Evolutionary conservation across 306 rosid genomes (phyloP).

Genomic region (Cicer chorassanicum): DNA sequence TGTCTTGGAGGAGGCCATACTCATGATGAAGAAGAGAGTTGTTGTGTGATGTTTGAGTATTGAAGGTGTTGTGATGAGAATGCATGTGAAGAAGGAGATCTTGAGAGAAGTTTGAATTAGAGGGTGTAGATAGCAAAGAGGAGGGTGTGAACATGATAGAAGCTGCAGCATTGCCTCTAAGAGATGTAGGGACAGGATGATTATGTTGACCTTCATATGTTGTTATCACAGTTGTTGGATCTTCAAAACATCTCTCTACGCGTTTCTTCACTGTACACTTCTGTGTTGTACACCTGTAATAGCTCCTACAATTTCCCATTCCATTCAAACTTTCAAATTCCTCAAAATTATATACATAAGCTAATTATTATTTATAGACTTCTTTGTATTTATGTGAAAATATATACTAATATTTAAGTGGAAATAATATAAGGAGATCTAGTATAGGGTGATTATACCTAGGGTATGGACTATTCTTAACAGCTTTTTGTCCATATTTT

Average conservation of each 20-base stretch:
- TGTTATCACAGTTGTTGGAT: conserved; percentile 78
- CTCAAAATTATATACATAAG: no score
- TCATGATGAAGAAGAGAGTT: conserved; percentile 44
- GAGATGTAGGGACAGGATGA: conserved; percentile 80
- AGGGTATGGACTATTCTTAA: conserved; percentile 86
- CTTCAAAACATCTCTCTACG: conserved; percentile 77
- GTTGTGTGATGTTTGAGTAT: conserved; percentile 23
- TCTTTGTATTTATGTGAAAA: no score
- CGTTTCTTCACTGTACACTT: conserved; percentile 86
- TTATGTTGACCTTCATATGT: conserved; percentile 91
- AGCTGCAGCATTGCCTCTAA: conserved; percentile 66
- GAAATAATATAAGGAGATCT: neutral
- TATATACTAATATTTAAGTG: no score
- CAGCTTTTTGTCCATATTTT: conserved; percentile 89
- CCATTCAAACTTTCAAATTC: neutral
- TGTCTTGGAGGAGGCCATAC: conserved; percentile 77
- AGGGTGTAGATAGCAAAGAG: conserved; percentile 45
- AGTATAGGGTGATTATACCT: conserved; percentile 47
- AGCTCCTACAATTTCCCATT: conserved; percentile 58
- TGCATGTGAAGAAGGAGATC: conserved; percentile 50
- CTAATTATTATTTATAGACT: no score
- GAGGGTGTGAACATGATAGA: conserved; percentile 70
- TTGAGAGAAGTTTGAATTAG: conserved; percentile 53
- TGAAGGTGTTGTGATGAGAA: neutral
- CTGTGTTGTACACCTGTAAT: conserved; percentile 85